phyloP scores from a whole-genome alignment of 1,284 basidiomycete genomes.

The Baeospora myosura region DNA sequence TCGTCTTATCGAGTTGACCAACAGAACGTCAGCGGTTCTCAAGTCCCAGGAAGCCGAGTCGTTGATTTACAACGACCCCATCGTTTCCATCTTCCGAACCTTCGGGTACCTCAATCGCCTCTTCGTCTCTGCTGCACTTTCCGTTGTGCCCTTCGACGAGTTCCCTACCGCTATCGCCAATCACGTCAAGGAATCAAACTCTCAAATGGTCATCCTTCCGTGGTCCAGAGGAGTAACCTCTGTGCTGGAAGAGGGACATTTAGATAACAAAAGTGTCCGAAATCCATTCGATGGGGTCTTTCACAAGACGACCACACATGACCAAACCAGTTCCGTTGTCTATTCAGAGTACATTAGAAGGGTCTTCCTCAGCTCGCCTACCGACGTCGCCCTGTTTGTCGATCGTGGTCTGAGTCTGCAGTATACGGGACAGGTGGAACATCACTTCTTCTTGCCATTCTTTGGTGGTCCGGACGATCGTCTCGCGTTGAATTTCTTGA shows the following conservation, averaged over 20 bases:
- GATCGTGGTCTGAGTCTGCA: conserved; percentile 30
- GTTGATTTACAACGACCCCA: conserved; percentile 68
- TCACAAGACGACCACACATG: conserved; percentile 27
- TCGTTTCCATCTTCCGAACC: conserved; percentile 79
- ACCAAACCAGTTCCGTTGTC: conserved; percentile 28
- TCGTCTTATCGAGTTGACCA: conserved; percentile 84
- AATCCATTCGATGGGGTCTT: conserved; percentile 62
- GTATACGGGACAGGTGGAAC: conserved; percentile 24
- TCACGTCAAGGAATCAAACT: conserved; percentile 51
- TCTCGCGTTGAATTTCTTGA: conserved; percentile 75
- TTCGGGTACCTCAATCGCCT: conserved; percentile 77
- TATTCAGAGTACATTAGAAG: conserved; percentile 80
- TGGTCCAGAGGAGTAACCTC: conserved; percentile 48
- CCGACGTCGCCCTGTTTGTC: conserved; percentile 76
- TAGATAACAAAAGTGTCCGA: conserved; percentile 12
- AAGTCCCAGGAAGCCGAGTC: conserved; percentile 73
- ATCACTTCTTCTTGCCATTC: conserved; percentile 85
- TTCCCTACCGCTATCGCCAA: conserved; percentile 63
- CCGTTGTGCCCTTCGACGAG: conserved; percentile 62
- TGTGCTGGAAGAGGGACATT: conserved; percentile 18
- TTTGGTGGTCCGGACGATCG: conserved; percentile 94
- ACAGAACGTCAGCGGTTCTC: conserved; percentile 87
- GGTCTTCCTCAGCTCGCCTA: conserved; percentile 64
- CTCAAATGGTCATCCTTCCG: conserved; percentile 80
- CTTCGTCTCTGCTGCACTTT: conserved; percentile 60